These are phyloP conservation scores for Nitzschia sp. DNA, from an alignment of 108 stramenopile genomes.

Conservation along the genomic window DNA sequence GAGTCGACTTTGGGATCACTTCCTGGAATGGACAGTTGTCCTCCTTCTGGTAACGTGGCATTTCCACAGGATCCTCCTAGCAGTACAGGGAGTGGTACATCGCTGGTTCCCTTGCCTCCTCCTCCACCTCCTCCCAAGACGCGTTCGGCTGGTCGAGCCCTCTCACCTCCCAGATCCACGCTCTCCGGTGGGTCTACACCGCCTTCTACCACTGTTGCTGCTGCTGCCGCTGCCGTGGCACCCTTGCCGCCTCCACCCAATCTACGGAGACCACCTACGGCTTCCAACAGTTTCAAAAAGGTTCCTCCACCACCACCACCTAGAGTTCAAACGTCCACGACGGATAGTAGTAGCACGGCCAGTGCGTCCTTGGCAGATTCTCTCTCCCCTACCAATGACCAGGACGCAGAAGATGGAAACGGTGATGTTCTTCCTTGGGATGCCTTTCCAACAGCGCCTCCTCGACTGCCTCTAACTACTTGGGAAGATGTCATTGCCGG, in stretches of 20 bases:
- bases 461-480: slow-evolving; percentile 12
- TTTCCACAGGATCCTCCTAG: neutral
- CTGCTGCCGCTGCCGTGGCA: neutral
- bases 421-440: neutral
- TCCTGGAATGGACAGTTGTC: slow-evolving; percentile 36
- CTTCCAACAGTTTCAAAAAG: neutral
- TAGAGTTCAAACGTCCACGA: neutral
- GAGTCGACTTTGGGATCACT: slow-evolving; percentile 23
- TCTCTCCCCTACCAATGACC: neutral
- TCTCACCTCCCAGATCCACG: slow-evolving; percentile 10
- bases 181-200: neutral
- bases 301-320: slow-evolving; percentile 11
- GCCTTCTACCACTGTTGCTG: slow-evolving; percentile 7
- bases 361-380: slow-evolving; percentile 10
- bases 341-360: neutral
- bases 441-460: neutral
- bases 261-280: slow-evolving; percentile 1
- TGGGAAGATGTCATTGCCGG: neutral
- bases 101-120: slow-evolving; percentile 11
- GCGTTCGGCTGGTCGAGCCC: neutral
- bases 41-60: slow-evolving; percentile 40
- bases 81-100: neutral
- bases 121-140: slow-evolving; percentile 24
- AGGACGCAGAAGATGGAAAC: too few species aligned
- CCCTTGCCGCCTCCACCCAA: slow-evolving; percentile 10